Evolutionary conservation across 257 asterid genomes (phyloP), one percentile per base, ranked within the genome.

Genomic region (Solanum piurae): DNA sequence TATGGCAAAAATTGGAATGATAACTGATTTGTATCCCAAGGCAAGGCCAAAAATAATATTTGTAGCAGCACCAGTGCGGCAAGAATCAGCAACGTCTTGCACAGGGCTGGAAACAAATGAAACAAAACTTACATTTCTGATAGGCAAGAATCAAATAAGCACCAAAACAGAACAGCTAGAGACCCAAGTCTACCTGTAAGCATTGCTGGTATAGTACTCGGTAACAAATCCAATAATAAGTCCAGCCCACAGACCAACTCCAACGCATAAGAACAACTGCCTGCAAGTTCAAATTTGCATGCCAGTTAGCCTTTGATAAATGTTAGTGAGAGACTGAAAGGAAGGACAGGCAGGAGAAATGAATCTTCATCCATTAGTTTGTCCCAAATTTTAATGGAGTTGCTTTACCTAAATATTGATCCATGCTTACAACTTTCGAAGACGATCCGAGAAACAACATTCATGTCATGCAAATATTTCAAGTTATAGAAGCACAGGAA

Each of bases 61-160:
- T 23, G 98, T 95, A 4, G 98, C 98, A 27, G 98, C 98, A 86
- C 98, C 98, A 86, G 98, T 95, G 52, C 98, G 94, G 92, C 98
- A 95, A 62, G 98, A 95, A 91, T 94, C 97, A 44, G 98, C 98
- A 89, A 95, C 98, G 75, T 95, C 98, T 94, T 93, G 95, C 91
- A 95, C 98, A 0, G 98, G 98, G 92, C 98, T 95, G 93, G 86
- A 89, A 89, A 87, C 72, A 46, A 38, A 31, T 23, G 16, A 44
- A 44, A 44, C 16, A 44, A 44, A 44, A n/a, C 7, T 10, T 29
- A 62, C 7, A 2, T 12, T 18, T 37, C 9, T 3, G 29, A 74
- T 44, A 36, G 13, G 86, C 42, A 42, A 23, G 34, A 42, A 5
- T 21, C 6, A 74, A 29, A 29, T 46, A 73, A 29, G 71, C 33